phyloP scores from a whole-genome alignment of 2,329 filamentous ascomycete species.

The Endocalyx cinctus region DNA sequence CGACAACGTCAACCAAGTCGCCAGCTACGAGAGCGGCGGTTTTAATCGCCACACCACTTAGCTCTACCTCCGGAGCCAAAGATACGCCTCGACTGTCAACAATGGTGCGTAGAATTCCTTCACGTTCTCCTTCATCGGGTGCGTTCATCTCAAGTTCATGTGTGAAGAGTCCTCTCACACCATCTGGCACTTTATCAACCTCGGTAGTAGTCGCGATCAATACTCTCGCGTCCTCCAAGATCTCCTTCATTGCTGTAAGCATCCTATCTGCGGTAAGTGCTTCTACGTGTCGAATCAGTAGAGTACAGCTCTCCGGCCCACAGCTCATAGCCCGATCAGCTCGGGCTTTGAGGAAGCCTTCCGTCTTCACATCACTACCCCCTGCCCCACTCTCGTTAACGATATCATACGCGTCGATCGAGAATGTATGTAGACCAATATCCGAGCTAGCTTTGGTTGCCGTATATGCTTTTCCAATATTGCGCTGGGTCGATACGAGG shows the following conservation, averaged over 20 bases:
- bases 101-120: constrained; percentile 77
- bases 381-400: constrained; percentile 85
- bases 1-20: constrained; percentile 89
- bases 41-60: constrained; percentile 83
- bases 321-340: constrained; percentile 87
- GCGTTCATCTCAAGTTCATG: constrained; percentile 93
- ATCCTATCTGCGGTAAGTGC: constrained; percentile 89
- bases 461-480: constrained; percentile 84
- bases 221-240: constrained; percentile 74
- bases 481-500: constrained; percentile 84
- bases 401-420: constrained; percentile 89
- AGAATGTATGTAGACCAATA: constrained; percentile 83
- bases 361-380: constrained; percentile 88
- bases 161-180: constrained; percentile 84
- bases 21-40: constrained; percentile 93
- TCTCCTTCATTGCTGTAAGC: constrained; percentile 76
- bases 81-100: constrained; percentile 70
- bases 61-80: constrained; percentile 78
- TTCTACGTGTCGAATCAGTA: constrained; percentile 88
- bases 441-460: constrained; percentile 76
- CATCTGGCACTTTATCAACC: constrained; percentile 88
- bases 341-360: constrained; percentile 81
- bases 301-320: constrained; percentile 73
- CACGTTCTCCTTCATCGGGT: constrained; percentile 86
- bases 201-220: constrained; percentile 93